phyloP scores from a whole-genome alignment of 257 asterid genomes.

The Solanum virginianum region DNA sequence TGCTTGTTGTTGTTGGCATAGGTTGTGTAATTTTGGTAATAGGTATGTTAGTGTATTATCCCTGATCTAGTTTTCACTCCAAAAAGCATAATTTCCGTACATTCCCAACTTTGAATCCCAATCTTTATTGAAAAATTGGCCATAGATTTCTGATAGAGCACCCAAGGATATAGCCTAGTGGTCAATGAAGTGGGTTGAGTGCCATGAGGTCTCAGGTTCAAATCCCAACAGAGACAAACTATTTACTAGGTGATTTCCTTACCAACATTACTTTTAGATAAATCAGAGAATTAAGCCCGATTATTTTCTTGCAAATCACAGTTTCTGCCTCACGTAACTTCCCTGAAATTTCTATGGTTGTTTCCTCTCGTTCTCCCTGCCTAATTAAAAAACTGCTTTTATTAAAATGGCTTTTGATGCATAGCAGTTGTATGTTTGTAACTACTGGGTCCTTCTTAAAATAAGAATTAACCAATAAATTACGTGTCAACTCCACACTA shows the following conservation, averaged over 20 bases:
- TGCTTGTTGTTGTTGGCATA: background rate
- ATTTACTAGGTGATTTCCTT: background rate
- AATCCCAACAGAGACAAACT: too few species aligned
- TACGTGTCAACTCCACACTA: background rate
- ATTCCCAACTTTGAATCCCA: too few species aligned
- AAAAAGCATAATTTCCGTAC: too few species aligned
- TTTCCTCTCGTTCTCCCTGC: background rate
- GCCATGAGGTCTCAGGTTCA: too few species aligned
- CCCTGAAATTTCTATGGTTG: background rate
- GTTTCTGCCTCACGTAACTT: background rate
- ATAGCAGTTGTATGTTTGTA: background rate
- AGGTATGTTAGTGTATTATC: too few species aligned
- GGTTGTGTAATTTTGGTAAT: too few species aligned
- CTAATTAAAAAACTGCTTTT: background rate
- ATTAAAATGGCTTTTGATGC: background rate
- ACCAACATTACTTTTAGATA: background rate
- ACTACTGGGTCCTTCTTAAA: background rate
- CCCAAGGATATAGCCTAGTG: too few species aligned
- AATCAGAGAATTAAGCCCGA: background rate
- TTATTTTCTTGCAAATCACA: background rate
- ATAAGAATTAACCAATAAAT: background rate
- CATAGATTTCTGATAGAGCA: too few species aligned
- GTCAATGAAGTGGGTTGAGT: too few species aligned
- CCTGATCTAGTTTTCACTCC: too few species aligned
- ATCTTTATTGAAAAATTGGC: too few species aligned